Conservation (phyloP, 768 basidiomycete species). For the Chiua virens region DNA sequence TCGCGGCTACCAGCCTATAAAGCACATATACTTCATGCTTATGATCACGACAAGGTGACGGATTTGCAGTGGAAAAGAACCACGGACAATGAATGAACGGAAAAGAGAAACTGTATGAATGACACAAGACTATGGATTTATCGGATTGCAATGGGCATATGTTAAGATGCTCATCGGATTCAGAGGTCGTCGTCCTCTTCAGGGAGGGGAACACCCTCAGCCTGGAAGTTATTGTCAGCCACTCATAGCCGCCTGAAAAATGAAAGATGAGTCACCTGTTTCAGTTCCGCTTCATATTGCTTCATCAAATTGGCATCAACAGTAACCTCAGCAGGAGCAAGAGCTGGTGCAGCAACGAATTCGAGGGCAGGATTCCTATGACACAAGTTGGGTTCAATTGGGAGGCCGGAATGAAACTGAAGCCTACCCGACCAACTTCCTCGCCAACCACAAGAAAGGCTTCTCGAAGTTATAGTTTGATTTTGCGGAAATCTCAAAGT, state of each 20-base stretch:
- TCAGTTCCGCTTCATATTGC: constrained; percentile 78
- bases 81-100: constrained; percentile 19
- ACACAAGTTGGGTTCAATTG: not conserved
- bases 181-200: constrained; percentile 94
- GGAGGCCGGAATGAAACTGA: not conserved
- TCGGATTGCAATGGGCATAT: constrained; percentile 18
- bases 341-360: constrained; percentile 95
- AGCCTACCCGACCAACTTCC: constrained; percentile 94
- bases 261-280: constrained; percentile 45
- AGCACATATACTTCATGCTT: constrained; percentile 19
- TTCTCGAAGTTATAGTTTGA: constrained; percentile 99
- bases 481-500: constrained; percentile 99
- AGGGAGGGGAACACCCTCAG: constrained; percentile 90
- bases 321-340: constrained; percentile 89
- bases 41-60: constrained; percentile 25
- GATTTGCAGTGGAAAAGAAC: constrained; percentile 20
- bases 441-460: constrained; percentile 98
- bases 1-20: constrained; percentile 1
- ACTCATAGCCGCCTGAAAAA: not conserved
- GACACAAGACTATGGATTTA: constrained; percentile 21
- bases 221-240: constrained; percentile 44
- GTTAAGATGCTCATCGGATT: constrained; percentile 21
- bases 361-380: constrained; percentile 81
- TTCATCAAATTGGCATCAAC: constrained; percentile 79
- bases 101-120: constrained; percentile 15